These are phyloP conservation scores for Scheffersomyces parashehatae DNA, from an alignment of 1,139 yeast species.

Conservation along the genomic window DNA sequence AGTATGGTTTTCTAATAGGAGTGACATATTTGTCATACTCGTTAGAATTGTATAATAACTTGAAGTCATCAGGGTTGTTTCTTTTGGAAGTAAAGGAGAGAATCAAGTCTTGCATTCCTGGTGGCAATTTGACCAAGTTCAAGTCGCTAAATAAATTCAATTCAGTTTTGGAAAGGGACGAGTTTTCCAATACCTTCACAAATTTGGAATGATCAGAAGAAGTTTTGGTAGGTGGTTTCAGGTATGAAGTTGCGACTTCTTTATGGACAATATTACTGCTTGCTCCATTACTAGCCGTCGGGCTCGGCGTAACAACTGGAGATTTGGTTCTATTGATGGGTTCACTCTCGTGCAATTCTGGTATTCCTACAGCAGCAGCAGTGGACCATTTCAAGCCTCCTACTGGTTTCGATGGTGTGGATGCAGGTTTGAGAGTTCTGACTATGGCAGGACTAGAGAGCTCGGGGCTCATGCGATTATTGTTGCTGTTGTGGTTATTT, in stretches of 20 bases:
- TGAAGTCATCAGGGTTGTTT: constrained; percentile 23
- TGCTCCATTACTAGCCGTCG: background rate
- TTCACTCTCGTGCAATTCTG: constrained; percentile 3
- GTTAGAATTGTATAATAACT: constrained; percentile 26
- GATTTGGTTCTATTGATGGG: constrained; percentile 2
- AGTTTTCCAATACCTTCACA: constrained; percentile 31
- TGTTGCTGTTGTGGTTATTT: constrained; percentile 1
- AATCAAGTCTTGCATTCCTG: constrained; percentile 70
- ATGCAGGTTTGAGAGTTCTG: constrained; percentile 64
- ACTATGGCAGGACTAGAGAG: constrained; percentile 21
- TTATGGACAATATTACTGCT: background rate
- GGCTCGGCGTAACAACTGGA: constrained; percentile 1
- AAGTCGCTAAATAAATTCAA: constrained; percentile 37
- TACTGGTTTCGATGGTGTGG: constrained; percentile 63
- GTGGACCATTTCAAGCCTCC: constrained; percentile 72
- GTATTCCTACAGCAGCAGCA: constrained; percentile 54
- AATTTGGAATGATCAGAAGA: constrained; percentile 14
- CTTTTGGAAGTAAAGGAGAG: constrained; percentile 51
- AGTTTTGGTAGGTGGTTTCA: background rate
- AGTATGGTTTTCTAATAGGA: constrained; percentile 40
- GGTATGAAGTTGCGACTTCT: no score
- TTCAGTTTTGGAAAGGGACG: constrained; percentile 34
- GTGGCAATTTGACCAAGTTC: constrained; percentile 56
- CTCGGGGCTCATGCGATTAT: constrained; percentile 11
- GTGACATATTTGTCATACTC: constrained; percentile 30